Conservation (phyloP, 2,329 filamentous ascomycete genomes). For the Parascedosporium putredinis region DNA sequence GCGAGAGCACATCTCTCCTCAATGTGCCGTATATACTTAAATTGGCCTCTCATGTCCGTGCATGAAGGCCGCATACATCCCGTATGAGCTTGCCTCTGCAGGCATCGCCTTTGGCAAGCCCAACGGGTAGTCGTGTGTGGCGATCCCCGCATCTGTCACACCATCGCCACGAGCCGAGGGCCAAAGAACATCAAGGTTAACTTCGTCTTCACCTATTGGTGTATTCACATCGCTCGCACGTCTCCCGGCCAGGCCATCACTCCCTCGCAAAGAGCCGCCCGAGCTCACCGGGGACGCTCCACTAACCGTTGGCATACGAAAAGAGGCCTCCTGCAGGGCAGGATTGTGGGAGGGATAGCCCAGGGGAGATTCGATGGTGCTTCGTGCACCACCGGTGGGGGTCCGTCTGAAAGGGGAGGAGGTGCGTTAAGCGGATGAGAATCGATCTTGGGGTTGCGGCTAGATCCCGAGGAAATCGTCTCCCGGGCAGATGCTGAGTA, state of each 20-base stretch:
- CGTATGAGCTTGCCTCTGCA: not conserved
- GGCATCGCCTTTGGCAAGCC: not conserved
- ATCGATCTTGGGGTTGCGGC: not conserved
- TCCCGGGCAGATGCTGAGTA: not conserved
- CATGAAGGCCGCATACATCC: slow-evolving; percentile 5
- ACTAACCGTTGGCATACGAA: not conserved
- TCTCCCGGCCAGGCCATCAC: not conserved
- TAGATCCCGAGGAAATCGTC: not conserved
- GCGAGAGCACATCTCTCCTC: too few species aligned
- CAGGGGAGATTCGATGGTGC: not conserved
- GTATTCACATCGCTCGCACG: slow-evolving; percentile 2
- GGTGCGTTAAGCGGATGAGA: not conserved
- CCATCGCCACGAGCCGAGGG: not conserved
- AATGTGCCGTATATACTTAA: not conserved
- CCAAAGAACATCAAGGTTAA: slow-evolving; percentile 4
- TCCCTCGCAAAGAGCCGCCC: not conserved
- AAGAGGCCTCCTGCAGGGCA: not conserved
- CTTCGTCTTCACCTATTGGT: slow-evolving; percentile 3
- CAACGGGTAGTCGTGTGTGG: not conserved
- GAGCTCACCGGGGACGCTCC: slow-evolving; percentile 4
- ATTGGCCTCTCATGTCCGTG: not conserved
- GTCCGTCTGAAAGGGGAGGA: not conserved
- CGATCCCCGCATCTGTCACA: not conserved
- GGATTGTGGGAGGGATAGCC: not conserved
- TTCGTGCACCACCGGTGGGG: not conserved